Evolutionary conservation across 768 basidiomycete genomes (phyloP), one percentile per base, ranked within the genome.

Genomic region (Rhizopogon roseolus): DNA sequence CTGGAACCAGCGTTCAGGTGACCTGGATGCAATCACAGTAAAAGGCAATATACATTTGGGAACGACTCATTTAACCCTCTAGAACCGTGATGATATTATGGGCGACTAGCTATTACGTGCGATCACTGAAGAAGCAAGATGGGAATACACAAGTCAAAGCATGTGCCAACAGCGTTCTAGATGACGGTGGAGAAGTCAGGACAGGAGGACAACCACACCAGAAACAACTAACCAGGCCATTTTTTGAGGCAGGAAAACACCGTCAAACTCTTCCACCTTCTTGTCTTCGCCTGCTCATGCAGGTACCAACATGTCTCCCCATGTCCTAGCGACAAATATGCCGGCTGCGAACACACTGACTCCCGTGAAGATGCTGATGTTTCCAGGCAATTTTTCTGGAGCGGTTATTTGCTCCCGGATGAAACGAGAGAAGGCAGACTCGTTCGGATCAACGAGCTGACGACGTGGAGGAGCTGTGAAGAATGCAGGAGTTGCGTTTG

Each of bases 271-370:
- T 36, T n/a, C 46, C 46, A 36, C 34, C 46, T 48, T 22, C 4
- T 13, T 32, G 29, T 19, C 14, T 36, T 17, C 34, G 22, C 32
- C 25, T 22, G 14, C 53, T 71, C 67, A 88, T 27, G 80, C 81
- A 41, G 87, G 87, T 6, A 92, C 79, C 73, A 92, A 79, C 41
- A 88, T 65, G 40, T 86, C 88, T 10, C 91, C 91, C 80, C 87
- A 96, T 40, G 81, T 81, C 66, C 89, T 82, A 14, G 85, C 82
- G 13, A 75, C 82, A 41, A 84, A 67, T 53, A 93, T 83, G 3
- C 88, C 88, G 28, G 81, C 86, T 25, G 82, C 70, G 61, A 92
- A 93, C 56, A 90, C 70, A 6, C 77, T 73, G 6, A 85, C 71
- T 17, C 85, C 85, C 7, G 84, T 81, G 42, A 84, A 60, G 56